phyloP scores from a whole-genome alignment of 2,329 filamentous ascomycete species.

The Aspergillus aculeatinus region DNA sequence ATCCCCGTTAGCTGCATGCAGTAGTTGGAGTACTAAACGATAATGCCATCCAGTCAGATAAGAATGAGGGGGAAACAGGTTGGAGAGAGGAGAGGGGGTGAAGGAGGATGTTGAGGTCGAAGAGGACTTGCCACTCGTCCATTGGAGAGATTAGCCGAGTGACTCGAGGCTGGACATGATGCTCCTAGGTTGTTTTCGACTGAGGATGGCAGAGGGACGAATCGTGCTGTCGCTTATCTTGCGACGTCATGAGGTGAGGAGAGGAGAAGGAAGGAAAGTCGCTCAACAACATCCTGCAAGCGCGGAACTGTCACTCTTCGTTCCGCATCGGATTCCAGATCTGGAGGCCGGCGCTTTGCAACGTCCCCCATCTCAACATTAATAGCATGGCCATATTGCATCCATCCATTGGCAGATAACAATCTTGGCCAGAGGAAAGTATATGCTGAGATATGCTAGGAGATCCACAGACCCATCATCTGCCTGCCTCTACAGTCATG shows the following conservation, averaged over 20 bases:
- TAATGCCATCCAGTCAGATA: neutral
- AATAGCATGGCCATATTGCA: too few species aligned
- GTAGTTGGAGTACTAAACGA: neutral
- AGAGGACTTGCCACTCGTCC: constrained; percentile 8
- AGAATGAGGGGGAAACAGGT: neutral
- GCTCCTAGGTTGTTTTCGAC: neutral
- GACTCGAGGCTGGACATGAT: constrained; percentile 17
- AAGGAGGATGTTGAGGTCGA: constrained; percentile 6
- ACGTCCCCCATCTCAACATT: neutral
- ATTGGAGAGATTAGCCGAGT: constrained; percentile 14
- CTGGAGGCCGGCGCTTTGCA: neutral
- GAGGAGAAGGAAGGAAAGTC: neutral
- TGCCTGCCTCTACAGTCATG: too few species aligned
- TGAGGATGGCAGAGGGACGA: neutral
- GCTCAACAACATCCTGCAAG: neutral
- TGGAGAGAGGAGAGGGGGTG: neutral
- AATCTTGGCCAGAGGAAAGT: too few species aligned
- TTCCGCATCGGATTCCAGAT: neutral
- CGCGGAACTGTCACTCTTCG: neutral
- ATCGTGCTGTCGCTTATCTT: neutral
- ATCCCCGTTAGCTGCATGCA: neutral
- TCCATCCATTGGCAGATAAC: too few species aligned
- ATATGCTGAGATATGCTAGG: too few species aligned
- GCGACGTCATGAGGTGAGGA: neutral
- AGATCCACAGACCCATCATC: too few species aligned